Evolutionary conservation across 1,284 basidiomycete species (phyloP).

Genomic region (Kalmanozyma brasiliensis): DNA sequence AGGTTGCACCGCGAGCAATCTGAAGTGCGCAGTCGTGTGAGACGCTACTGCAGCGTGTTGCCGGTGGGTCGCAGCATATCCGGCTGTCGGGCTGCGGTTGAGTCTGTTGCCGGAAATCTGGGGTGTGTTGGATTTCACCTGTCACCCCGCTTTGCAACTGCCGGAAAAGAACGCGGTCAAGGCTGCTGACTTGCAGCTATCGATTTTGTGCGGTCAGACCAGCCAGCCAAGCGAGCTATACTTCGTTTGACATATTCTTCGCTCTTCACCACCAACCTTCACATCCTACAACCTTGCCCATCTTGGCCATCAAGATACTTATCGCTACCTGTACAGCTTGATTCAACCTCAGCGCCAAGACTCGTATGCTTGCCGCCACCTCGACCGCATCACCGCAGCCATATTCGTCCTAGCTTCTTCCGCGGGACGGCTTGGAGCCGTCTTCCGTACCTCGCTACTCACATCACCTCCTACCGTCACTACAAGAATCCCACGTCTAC

Average conservation of each 20-base stretch:
- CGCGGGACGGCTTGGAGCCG: constrained; percentile 35
- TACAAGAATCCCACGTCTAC: background rate
- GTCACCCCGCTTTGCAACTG: background rate
- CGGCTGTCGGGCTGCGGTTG: no score
- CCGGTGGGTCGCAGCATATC: no score
- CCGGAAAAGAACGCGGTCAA: background rate
- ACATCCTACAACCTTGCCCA: no score
- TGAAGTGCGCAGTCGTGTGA: no score
- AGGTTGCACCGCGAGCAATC: no score
- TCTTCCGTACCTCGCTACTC: constrained; percentile 27
- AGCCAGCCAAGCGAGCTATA: background rate
- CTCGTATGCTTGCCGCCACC: constrained; percentile 1
- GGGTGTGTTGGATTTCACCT: no score
- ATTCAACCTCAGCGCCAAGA: background rate
- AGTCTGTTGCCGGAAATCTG: no score
- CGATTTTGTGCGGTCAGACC: no score
- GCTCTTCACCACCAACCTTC: background rate
- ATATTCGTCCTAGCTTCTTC: constrained; percentile 21
- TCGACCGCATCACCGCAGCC: constrained; percentile 22
- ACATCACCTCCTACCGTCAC: background rate
- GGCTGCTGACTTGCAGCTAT: no score
- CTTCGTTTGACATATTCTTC: constrained; percentile 8
- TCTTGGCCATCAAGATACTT: no score
- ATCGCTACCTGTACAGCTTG: no score
- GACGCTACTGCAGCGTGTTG: no score